Evolutionary conservation across 2,329 filamentous ascomycete species (phyloP).

Genomic region (Xylaria hypoxylon): DNA sequence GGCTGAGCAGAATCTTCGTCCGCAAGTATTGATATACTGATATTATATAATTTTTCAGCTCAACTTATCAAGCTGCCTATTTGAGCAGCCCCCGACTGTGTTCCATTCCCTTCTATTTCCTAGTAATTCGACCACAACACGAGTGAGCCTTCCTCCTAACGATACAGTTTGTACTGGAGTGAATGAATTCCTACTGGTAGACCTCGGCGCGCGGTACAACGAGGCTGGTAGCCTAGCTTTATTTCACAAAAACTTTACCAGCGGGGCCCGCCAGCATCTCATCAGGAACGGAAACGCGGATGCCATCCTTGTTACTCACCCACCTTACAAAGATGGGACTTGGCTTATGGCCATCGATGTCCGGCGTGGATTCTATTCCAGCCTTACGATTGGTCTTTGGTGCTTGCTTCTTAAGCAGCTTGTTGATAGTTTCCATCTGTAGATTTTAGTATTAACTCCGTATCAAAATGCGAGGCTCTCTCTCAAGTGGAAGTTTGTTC

Average conservation of each 20-base stretch:
- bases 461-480: neutral
- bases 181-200: neutral
- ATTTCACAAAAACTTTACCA: slow-evolving; percentile 66
- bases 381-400: slow-evolving; percentile 75
- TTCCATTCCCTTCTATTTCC: neutral
- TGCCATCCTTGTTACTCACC: slow-evolving; percentile 75
- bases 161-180: neutral
- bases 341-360: slow-evolving; percentile 61
- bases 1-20: neutral
- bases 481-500: neutral
- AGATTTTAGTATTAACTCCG: slow-evolving; percentile 25
- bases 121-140: neutral
- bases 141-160: neutral
- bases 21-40: neutral
- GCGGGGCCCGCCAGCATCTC: slow-evolving; percentile 74
- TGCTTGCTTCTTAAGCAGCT: slow-evolving; percentile 86
- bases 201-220: neutral
- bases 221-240: neutral
- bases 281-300: slow-evolving; percentile 71
- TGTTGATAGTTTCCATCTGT: slow-evolving; percentile 92
- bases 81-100: neutral
- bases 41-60: neutral
- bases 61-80: neutral
- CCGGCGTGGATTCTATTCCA: slow-evolving; percentile 62
- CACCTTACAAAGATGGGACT: slow-evolving; percentile 76